A percentile compares a stretch with the other conserved stretches of the same genome.
phyloP scores from a whole-genome alignment of 1,284 basidiomycete species.

The Cryptococcus sp. region DNA sequence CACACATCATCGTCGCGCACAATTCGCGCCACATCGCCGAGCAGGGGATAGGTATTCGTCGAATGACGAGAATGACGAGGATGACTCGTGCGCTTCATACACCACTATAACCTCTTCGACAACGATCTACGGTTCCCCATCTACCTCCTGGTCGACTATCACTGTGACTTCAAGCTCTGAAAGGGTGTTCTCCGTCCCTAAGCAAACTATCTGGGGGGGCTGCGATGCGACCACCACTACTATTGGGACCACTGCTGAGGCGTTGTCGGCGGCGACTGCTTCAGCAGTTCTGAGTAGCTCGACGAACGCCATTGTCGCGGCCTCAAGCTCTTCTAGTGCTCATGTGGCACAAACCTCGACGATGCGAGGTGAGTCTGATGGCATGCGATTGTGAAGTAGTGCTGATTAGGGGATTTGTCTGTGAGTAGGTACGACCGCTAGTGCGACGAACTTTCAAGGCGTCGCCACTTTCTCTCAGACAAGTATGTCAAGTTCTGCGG shows the following conservation, averaged over 20 bases:
- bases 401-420: too few species aligned
- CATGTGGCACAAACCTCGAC: too few species aligned
- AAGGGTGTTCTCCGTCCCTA: slow-evolving; percentile 7
- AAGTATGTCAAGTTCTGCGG: too few species aligned
- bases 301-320: background rate
- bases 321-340: background rate
- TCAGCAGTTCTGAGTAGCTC: background rate
- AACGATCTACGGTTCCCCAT: background rate
- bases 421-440: too few species aligned
- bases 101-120: slow-evolving; percentile 4
- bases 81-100: background rate
- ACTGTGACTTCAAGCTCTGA: slow-evolving; percentile 1
- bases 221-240: background rate
- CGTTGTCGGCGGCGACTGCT: background rate
- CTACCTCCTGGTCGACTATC: slow-evolving; percentile 12
- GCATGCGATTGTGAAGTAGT: too few species aligned
- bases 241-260: background rate
- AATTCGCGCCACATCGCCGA: too few species aligned
- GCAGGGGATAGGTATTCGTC: background rate
- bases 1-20: too few species aligned
- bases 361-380: too few species aligned
- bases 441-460: too few species aligned
- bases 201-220: slow-evolving; percentile 15
- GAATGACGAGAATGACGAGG: background rate
- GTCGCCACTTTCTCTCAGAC: too few species aligned